phyloP scores from a whole-genome alignment of 139 green algal species.

The Volvox reticuliferus region DNA sequence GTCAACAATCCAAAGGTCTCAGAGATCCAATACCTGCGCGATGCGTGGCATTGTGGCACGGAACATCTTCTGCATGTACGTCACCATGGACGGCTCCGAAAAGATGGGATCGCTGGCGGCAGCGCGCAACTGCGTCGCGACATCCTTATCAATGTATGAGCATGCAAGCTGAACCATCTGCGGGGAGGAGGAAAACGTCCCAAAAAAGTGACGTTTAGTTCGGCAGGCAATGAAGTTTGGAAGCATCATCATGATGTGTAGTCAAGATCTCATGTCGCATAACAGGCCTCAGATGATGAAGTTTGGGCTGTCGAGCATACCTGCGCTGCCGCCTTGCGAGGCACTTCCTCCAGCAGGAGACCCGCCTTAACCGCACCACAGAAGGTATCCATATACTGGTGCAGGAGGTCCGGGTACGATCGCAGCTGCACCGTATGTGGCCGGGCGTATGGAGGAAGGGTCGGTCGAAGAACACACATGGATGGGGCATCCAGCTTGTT shows the following conservation, averaged over 20 bases:
- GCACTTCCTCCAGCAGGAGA: conserved; percentile 31
- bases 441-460: no score
- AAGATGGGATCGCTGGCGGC: conserved; percentile 20
- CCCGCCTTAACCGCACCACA: conserved; percentile 1
- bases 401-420: conserved; percentile 40
- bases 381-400: conserved; percentile 41
- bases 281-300: no score
- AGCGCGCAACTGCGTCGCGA: not conserved
- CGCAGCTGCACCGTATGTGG: not conserved
- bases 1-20: no score
- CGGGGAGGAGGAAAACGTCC: no score
- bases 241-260: no score
- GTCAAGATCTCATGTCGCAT: no score
- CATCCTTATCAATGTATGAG: not conserved
- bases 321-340: conserved; percentile 16
- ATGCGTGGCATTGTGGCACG: conserved; percentile 8
- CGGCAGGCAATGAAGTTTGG: no score
- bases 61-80: conserved; percentile 16
- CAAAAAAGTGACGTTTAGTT: no score
- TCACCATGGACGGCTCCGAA: not conserved
- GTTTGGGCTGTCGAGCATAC: not conserved
- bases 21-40: not conserved
- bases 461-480: not conserved
- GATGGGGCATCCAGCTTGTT: not conserved
- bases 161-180: conserved; percentile 32